Evolutionary conservation across 2,329 filamentous ascomycete species (phyloP), one percentile per base, ranked within the genome.

Genomic region (Corynespora cassiicola): DNA sequence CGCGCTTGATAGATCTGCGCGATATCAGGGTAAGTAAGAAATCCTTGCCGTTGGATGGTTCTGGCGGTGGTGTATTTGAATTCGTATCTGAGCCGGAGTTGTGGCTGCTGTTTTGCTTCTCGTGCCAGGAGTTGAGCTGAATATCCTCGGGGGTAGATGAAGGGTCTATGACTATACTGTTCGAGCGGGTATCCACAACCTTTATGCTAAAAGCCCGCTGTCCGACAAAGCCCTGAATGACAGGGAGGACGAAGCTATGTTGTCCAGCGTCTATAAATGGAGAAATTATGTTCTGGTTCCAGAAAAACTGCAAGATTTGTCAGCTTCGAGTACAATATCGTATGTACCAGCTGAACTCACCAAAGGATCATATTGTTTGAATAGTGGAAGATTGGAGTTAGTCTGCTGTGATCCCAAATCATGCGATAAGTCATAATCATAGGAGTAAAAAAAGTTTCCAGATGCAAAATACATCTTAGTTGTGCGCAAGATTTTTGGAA

Each of bases 181-280:
- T 61, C 1, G 63, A 56, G 9, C 52, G 45, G 6, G 45, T 47
- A 19, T 63, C 81, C 60, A 50, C 51, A 5, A 59, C 39, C 36
- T 90, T 86, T 16, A 91, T 82, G 7, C 84, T 79, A 63, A 99
- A 97, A 2, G 84, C 76, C 47, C 82, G 78, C 68, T 97, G 94
- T 1, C 92, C 92, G 14, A 99, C 82, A 54, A 97, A 99, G 0
- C 94, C 94, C 69, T 97, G 94, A 70, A 99, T 87, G 3, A 99
- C 56, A 2, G 94, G 94, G 15, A 97, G 71, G 1, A 87, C 77
- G 36, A 95, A 78, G 0, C 76, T 74, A 54, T 90, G 81, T 15
- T 88, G 81, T 1, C 87, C 84, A n/a, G 80, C 77, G 12, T 87
- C 79, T 31, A 90, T 80, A 45, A 99, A 90, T 0, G 87, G 85